phyloP scores from a whole-genome alignment of 148 eudicot species.

The Suaeda aralocaspica region DNA sequence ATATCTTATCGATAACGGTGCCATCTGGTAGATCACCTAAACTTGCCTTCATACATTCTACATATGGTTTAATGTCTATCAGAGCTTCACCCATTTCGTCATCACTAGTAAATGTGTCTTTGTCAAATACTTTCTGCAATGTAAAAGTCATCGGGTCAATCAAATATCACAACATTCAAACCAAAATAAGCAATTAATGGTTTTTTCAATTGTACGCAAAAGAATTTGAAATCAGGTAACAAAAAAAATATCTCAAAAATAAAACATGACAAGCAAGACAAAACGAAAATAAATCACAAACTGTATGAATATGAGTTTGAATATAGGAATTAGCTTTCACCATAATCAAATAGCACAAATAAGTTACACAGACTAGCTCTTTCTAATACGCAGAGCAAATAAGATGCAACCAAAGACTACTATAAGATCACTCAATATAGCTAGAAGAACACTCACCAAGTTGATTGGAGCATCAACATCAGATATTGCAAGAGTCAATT shows the following conservation, averaged over 20 bases:
- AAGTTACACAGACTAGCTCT: neutral
- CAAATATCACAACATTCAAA: neutral
- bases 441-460: conserved; percentile 34
- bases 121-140: conserved; percentile 46
- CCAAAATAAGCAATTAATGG: neutral
- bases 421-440: too few relatives aligned
- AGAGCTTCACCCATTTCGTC: conserved; percentile 57
- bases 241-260: neutral
- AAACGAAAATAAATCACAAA: neutral
- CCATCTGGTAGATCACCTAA: conserved; percentile 41
- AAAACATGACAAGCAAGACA: neutral
- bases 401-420: neutral
- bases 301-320: too few relatives aligned
- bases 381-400: neutral
- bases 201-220: too few relatives aligned
- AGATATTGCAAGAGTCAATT: conserved; percentile 50
- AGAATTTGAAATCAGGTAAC: too few relatives aligned
- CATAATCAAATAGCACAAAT: neutral
- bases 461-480: conserved; percentile 44
- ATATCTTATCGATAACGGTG: conserved; percentile 37
- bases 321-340: too few relatives aligned
- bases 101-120: conserved; percentile 42
- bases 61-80: conserved; percentile 39
- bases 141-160: neutral
- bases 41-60: conserved; percentile 45